phyloP scores from a whole-genome alignment of 768 basidiomycete genomes.

The Crepidotus variabilis region DNA sequence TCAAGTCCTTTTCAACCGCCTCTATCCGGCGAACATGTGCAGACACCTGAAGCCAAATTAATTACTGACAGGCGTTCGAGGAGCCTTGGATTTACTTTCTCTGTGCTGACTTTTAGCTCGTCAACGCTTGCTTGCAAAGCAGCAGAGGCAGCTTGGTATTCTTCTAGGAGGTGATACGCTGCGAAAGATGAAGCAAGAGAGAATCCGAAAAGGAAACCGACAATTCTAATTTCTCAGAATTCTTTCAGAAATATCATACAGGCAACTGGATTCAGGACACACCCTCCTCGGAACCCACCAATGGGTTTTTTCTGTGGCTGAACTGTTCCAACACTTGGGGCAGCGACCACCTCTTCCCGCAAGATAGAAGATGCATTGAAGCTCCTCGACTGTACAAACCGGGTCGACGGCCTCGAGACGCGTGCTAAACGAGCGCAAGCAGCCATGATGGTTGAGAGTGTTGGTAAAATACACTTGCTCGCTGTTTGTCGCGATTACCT shows the following conservation, averaged over 20 bases:
- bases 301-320: slow-evolving; percentile 68
- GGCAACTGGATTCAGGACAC: slow-evolving; percentile 14
- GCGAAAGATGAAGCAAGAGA: slow-evolving; percentile 84
- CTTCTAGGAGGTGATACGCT: slow-evolving; percentile 84
- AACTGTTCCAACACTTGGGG: slow-evolving; percentile 49
- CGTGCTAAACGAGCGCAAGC: slow-evolving; percentile 11
- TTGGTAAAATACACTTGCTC: too few relatives aligned
- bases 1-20: slow-evolving; percentile 86
- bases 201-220: slow-evolving; percentile 88
- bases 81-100: slow-evolving; percentile 50
- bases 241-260: neutral
- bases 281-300: slow-evolving; percentile 71
- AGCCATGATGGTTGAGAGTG: slow-evolving; percentile 6
- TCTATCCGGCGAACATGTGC: slow-evolving; percentile 82
- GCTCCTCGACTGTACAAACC: slow-evolving; percentile 22
- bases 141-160: slow-evolving; percentile 87
- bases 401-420: slow-evolving; percentile 6
- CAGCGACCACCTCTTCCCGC: slow-evolving; percentile 37
- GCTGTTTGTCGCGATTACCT: too few relatives aligned
- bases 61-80: neutral
- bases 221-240: slow-evolving; percentile 44
- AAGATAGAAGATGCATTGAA: slow-evolving; percentile 41
- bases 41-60: slow-evolving; percentile 52
- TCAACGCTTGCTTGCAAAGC: slow-evolving; percentile 84
- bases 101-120: slow-evolving; percentile 79